A percentile compares a stretch with the other conserved stretches of the same genome.
Evolutionary conservation across 208 protist species (phyloP).

Genomic region (Leishmania guyanensis): DNA sequence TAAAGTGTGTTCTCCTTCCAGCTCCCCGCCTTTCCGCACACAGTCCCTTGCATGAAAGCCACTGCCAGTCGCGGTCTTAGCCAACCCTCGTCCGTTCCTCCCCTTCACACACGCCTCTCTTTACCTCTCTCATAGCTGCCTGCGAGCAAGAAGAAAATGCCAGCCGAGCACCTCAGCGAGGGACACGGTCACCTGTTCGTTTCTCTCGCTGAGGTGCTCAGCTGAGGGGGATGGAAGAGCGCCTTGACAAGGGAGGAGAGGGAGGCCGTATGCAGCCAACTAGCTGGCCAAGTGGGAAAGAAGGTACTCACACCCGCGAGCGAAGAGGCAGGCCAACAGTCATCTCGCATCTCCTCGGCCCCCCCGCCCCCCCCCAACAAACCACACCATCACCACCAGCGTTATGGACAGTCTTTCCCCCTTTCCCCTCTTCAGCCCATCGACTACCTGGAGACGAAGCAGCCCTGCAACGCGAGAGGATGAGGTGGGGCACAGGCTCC

Average conservation of each 20-base stretch:
- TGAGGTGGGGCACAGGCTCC: not conserved
- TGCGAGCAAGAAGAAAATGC: not conserved
- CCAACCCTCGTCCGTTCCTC: not conserved
- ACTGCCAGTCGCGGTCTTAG: not conserved
- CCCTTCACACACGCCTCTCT: not conserved
- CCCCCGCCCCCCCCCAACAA: not conserved
- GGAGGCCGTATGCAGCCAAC: too few relatives aligned
- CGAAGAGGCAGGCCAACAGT: not conserved
- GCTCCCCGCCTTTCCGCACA: not conserved
- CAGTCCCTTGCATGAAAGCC: not conserved
- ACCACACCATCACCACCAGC: not conserved
- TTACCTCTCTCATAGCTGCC: not conserved
- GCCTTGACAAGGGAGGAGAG: too few relatives aligned
- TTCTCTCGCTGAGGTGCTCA: not conserved
- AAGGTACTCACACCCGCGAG: not conserved
- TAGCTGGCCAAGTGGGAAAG: too few relatives aligned
- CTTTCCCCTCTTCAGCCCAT: not conserved
- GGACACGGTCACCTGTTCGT: too few relatives aligned
- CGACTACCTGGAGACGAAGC: not conserved
- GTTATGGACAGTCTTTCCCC: not conserved
- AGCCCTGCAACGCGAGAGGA: not conserved
- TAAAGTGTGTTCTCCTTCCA: not conserved
- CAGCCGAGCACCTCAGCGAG: not conserved
- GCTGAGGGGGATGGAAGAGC: too few relatives aligned
- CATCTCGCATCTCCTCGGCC: not conserved